Evolutionary conservation across 2,329 filamentous ascomycete genomes (phyloP), one percentile per base, ranked within the genome.

Genomic region (Colletotrichum horii): DNA sequence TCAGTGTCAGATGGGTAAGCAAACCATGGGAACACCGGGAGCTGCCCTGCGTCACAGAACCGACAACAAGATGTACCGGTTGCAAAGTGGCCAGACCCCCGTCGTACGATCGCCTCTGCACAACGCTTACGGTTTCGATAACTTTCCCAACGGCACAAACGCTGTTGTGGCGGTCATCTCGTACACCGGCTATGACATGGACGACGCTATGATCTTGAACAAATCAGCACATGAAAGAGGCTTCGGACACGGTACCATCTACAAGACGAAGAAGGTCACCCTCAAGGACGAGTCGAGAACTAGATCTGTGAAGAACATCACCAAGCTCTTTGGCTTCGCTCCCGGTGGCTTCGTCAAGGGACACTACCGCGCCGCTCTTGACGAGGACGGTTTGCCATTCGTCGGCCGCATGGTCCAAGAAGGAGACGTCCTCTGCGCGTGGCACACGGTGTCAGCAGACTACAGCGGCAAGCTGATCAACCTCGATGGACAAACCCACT

Each of bases 171-270:
- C 97, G 75, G 97, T 99, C 84, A 98, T 99, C 78, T 98, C 96
- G 1, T 99, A 99, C 85, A 98, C 96, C 3, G 97, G 96, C 67
- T 99, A 98, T 86, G 97, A 99, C 89, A 99, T 99, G 97, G 97
- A 99, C 89, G 97, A 99, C 87, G 97, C 97, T 83, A 98, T 98
- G 96, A 98, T 99, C 83, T 89, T 99, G 83, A 98, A 98, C 89
- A 98, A 98, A 84, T 98, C 96, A 24, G 93, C 96, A 4, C 95
- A 98, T 84, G 97, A 99, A 85, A 93, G 97, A 79, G 97, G 97
- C 16, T 98, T 99, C 81, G 96, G 96, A 48, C 93, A 98, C 81
- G 97, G 97, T 71, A 97, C 96, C 7, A 96, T 99, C 80, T 99
- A 98, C 90, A 99, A 99, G 88, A 98, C 96, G 11, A 98, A 98